A percentile compares a stretch with the other conserved stretches of the same genome.
Evolutionary conservation across 1,284 basidiomycete species (phyloP).

Genomic region (Rhodotorula glutinis): DNA sequence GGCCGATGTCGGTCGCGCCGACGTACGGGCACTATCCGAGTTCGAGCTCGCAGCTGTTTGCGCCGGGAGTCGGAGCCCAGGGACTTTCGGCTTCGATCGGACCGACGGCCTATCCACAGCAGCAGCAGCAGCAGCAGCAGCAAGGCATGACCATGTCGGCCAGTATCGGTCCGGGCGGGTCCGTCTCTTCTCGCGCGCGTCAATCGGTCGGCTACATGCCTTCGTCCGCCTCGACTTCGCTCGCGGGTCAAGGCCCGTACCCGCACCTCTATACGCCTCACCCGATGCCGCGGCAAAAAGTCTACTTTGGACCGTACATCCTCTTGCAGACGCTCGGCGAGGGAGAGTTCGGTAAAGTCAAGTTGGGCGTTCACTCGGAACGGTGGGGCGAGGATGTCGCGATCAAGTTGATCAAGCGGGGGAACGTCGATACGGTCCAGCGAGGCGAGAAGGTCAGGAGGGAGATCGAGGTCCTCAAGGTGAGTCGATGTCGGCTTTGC

Average conservation of each 20-base stretch:
- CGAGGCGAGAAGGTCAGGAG: slow-evolving; percentile 74
- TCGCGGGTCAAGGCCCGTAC: slow-evolving; percentile 33
- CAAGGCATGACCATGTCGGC: neutral
- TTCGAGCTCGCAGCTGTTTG: neutral
- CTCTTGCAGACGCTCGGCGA: slow-evolving; percentile 94
- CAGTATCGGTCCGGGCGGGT: slow-evolving; percentile 16
- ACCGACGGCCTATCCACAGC: neutral
- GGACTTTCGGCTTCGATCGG: neutral
- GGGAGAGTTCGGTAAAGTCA: slow-evolving; percentile 99
- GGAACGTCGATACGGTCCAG: slow-evolving; percentile 72
- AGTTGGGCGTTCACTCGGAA: slow-evolving; percentile 87
- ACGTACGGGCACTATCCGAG: too few species aligned
- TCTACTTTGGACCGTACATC: slow-evolving; percentile 93
- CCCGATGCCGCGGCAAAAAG: slow-evolving; percentile 39
- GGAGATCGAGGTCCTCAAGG: slow-evolving; percentile 94
- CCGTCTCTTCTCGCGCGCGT: slow-evolving; percentile 27
- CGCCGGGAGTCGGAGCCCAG: neutral
- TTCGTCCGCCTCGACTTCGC: neutral
- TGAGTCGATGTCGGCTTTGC: slow-evolving; percentile 56
- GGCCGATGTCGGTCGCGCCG: too few species aligned
- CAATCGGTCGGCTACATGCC: slow-evolving; percentile 39
- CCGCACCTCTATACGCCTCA: slow-evolving; percentile 40
- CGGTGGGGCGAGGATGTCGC: slow-evolving; percentile 96
- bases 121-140: slow-evolving; percentile 13
- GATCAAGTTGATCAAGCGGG: slow-evolving; percentile 92